These are phyloP conservation scores for Dipodascus geniculatus DNA, from an alignment of 805 yeast species.

Conservation along the genomic window DNA sequence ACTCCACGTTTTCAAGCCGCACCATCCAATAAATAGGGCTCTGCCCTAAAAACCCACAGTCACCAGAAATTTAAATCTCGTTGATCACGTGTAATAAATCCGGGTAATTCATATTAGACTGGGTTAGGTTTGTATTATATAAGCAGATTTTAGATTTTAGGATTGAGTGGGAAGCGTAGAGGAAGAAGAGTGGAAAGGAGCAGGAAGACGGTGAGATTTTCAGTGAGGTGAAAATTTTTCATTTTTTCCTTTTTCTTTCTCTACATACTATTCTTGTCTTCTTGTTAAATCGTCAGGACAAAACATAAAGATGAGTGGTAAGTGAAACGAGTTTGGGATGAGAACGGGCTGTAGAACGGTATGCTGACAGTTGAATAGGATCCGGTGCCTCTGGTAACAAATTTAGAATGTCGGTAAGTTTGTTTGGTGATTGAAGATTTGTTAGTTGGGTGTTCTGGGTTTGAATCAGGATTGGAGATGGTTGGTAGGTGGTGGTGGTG, in stretches of 20 bases:
- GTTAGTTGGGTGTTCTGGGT: slow-evolving; percentile 6
- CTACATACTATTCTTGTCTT: background rate
- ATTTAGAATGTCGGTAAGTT: slow-evolving; percentile 97
- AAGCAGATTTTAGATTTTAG: too few species aligned
- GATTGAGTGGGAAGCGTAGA: background rate
- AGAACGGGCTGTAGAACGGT: background rate
- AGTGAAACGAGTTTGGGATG: background rate
- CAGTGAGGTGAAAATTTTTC: slow-evolving; percentile 1
- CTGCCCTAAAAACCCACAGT: too few species aligned
- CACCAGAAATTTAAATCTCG: too few species aligned
- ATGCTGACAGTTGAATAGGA: background rate
- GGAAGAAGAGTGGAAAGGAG: background rate
- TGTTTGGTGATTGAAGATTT: background rate
- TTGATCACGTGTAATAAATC: too few species aligned
- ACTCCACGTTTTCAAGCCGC: too few species aligned
- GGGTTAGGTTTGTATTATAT: too few species aligned
- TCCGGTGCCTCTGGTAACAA: slow-evolving; percentile 99
- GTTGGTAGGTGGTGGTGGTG: too few species aligned
- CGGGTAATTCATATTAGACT: too few species aligned
- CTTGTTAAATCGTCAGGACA: background rate
- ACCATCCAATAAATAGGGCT: too few species aligned
- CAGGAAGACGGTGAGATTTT: background rate
- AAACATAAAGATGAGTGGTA: slow-evolving; percentile 1
- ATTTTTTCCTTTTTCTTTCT: background rate
- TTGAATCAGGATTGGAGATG: too few species aligned